phyloP scores from a whole-genome alignment of 805 yeast genomes.

The Zygoascus flipseniorum region DNA sequence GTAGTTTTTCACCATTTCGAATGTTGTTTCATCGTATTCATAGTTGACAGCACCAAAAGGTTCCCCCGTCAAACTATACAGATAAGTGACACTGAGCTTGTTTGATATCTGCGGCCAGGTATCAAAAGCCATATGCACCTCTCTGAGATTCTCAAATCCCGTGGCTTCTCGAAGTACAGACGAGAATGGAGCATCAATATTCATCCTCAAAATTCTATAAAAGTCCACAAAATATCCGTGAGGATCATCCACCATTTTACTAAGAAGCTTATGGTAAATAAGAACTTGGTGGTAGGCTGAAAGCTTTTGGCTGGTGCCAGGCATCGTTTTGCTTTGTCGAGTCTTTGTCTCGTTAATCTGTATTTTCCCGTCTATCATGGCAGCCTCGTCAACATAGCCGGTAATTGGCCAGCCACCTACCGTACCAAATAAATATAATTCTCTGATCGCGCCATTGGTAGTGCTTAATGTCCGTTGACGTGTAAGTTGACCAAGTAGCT shows the following conservation, averaged over 20 bases:
- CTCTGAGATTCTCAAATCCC: neutral
- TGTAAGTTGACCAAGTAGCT: conserved; percentile 10
- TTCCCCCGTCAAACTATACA: conserved; percentile 5
- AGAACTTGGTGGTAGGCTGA: conserved; percentile 29
- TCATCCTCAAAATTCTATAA: conserved; percentile 5
- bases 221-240: conserved; percentile 4
- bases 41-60: conserved; percentile 11
- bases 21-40: conserved; percentile 8
- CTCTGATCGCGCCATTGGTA: conserved; percentile 15
- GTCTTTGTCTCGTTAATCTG: conserved; percentile 26
- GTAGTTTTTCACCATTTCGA: conserved; percentile 11
- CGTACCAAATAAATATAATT: conserved; percentile 23
- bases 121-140: neutral
- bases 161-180: neutral
- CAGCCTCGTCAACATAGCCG: conserved; percentile 24
- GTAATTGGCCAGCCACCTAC: conserved; percentile 15
- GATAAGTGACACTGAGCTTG: conserved; percentile 11
- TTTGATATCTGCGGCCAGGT: conserved; percentile 4
- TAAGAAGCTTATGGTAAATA: conserved; percentile 20
- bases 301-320: conserved; percentile 14
- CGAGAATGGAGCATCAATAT: conserved; percentile 3
- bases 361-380: conserved; percentile 6
- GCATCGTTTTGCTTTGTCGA: conserved; percentile 9
- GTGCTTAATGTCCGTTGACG: conserved; percentile 6
- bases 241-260: conserved; percentile 6